Evolutionary conservation across 192 early-diverging fungal species (phyloP).

Genomic region (Chytriomyces confervae): DNA sequence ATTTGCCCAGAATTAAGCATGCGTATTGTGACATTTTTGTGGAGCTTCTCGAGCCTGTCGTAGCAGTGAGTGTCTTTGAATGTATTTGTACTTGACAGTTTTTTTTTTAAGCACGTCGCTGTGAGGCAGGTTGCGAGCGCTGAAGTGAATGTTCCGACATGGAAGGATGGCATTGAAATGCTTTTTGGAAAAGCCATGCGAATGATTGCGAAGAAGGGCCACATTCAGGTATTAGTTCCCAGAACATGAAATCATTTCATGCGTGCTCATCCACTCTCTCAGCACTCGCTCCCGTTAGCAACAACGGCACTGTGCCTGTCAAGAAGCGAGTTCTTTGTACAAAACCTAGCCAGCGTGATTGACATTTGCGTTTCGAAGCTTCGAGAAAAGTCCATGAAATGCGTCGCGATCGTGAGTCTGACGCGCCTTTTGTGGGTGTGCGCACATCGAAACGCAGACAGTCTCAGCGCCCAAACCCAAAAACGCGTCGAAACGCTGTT

Average conservation of each 20-base stretch:
- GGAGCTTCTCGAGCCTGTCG: constrained; percentile 88
- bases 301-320: constrained; percentile 92
- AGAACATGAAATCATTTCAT: neutral
- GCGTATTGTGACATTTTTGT: constrained; percentile 92
- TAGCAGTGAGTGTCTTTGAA: constrained; percentile 50
- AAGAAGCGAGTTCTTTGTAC: constrained; percentile 84
- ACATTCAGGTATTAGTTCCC: constrained; percentile 54
- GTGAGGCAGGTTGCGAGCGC: constrained; percentile 74
- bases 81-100: neutral
- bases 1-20: constrained; percentile 77
- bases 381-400: constrained; percentile 36
- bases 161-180: constrained; percentile 90
- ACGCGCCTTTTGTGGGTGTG: constrained; percentile 91
- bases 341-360: constrained; percentile 66
- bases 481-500: constrained; percentile 61
- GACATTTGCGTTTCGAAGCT: constrained; percentile 50
- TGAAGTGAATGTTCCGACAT: constrained; percentile 93
- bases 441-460: constrained; percentile 87
- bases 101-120: neutral
- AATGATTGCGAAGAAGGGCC: constrained; percentile 86
- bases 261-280: constrained; percentile 18
- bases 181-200: constrained; percentile 88
- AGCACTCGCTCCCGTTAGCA: constrained; percentile 83
- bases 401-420: constrained; percentile 79
- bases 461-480: constrained; percentile 47